Evolutionary conservation across 2,329 filamentous ascomycete species (phyloP).

Genomic region (Colletotrichum incanum): DNA sequence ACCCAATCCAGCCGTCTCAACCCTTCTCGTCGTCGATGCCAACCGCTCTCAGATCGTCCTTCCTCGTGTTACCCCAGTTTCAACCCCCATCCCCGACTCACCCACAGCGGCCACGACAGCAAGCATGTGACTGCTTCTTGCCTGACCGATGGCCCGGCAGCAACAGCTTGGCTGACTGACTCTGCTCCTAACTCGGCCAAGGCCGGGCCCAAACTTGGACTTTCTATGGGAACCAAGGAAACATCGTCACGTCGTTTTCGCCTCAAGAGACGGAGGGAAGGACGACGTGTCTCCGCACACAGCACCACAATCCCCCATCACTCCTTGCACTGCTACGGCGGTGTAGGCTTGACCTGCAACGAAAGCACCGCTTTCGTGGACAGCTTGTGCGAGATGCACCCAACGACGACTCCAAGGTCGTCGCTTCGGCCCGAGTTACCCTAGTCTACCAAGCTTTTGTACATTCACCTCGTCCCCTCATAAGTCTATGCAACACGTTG

Average conservation of each 20-base stretch:
- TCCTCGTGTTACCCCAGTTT: slow-evolving; percentile 13
- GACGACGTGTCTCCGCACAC: slow-evolving; percentile 4
- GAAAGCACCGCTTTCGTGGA: background rate
- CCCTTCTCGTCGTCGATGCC: background rate
- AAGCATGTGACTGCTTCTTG: slow-evolving; percentile 33
- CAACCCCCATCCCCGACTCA: background rate
- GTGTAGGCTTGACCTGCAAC: slow-evolving; percentile 9
- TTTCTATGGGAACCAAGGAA: slow-evolving; percentile 18
- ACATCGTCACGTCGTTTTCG: slow-evolving; percentile 9
- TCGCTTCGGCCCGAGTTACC: slow-evolving; percentile 11
- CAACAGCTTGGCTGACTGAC: slow-evolving; percentile 13
- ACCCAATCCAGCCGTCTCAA: slow-evolving; percentile 30
- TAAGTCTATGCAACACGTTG: background rate
- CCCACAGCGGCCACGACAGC: background rate
- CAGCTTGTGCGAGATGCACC: background rate
- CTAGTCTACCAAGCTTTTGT: background rate
- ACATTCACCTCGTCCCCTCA: background rate
- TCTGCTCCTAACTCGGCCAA: slow-evolving; percentile 1
- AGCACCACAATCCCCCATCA: background rate
- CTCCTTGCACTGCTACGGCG: slow-evolving; percentile 3
- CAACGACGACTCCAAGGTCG: background rate
- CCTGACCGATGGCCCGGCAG: background rate
- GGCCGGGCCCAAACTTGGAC: slow-evolving; percentile 8
- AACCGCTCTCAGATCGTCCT: slow-evolving; percentile 14
- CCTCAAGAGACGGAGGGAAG: background rate